Evolutionary conservation across 2,329 filamentous ascomycete genomes (phyloP).

Genomic region (Calonectria pseudoreteaudii): DNA sequence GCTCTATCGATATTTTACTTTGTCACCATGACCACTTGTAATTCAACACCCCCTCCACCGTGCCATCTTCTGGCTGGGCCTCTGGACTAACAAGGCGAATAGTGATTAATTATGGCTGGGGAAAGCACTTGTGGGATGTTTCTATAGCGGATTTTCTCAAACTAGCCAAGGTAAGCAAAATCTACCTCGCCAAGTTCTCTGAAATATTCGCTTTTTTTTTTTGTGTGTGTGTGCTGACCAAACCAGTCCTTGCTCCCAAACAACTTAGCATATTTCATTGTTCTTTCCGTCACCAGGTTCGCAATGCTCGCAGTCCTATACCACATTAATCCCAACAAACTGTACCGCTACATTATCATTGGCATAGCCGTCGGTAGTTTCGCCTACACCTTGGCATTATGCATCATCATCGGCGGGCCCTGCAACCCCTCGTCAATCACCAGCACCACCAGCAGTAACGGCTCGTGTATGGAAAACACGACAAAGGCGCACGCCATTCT

Average conservation of each 20-base stretch:
- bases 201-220: not conserved
- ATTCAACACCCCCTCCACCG: not conserved
- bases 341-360: not conserved
- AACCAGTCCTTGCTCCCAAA: not conserved
- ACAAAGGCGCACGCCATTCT: not conserved
- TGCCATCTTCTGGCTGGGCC: too few relatives aligned
- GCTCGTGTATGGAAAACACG: not conserved
- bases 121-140: not conserved
- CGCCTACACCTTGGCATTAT: not conserved
- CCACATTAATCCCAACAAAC: not conserved
- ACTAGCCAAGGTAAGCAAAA: not conserved
- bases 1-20: not conserved
- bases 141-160: not conserved
- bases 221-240: not conserved
- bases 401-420: not conserved
- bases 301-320: not conserved
- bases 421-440: not conserved
- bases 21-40: not conserved
- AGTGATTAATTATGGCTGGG: slow-evolving; percentile 1
- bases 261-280: not conserved
- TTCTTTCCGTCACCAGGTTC: not conserved
- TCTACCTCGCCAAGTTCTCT: too few relatives aligned
- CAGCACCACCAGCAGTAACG: not conserved
- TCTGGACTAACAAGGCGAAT: not conserved
- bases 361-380: not conserved